These are phyloP conservation scores for Carex parvula DNA, from an alignment of 176 grass and related monocot species.

Conservation along the genomic window DNA sequence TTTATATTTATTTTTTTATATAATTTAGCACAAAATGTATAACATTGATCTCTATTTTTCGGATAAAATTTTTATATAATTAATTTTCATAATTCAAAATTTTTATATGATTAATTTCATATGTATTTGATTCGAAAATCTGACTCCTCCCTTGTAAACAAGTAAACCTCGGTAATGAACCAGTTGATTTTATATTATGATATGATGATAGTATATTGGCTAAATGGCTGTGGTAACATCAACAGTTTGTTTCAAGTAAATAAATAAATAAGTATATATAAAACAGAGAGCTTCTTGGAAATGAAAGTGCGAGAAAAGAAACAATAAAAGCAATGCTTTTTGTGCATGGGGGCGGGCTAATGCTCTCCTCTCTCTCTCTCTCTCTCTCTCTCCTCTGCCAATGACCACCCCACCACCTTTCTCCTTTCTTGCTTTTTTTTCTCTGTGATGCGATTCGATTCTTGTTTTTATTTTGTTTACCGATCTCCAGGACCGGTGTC, in stretches of 20 bases:
- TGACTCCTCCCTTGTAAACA: not conserved
- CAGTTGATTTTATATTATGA: not conserved
- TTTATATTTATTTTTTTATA: too few species aligned
- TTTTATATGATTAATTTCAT: too few species aligned
- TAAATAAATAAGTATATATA: constrained; percentile 7
- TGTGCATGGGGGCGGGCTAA: constrained; percentile 17
- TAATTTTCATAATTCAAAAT: too few species aligned
- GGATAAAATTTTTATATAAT: too few species aligned
- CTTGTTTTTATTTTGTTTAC: constrained; percentile 11
- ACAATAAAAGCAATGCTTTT: constrained; percentile 20
- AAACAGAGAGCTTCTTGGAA: constrained; percentile 27
- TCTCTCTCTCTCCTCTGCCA: not conserved
- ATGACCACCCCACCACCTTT: not conserved
- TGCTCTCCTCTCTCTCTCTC: not conserved
- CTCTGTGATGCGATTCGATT: constrained; percentile 2
- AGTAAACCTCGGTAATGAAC: not conserved
- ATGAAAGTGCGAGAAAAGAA: constrained; percentile 24
- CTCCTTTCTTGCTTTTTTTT: constrained; percentile 5
- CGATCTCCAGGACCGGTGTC: constrained; percentile 25
- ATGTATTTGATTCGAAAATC: too few species aligned
- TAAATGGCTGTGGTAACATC: not conserved
- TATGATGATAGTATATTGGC: not conserved
- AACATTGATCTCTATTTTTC: too few species aligned
- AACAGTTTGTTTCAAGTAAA: not conserved
- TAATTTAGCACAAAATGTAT: too few species aligned